Conservation (phyloP, 2,329 filamentous ascomycete species). For the Corniculantispora saksenae region DNA sequence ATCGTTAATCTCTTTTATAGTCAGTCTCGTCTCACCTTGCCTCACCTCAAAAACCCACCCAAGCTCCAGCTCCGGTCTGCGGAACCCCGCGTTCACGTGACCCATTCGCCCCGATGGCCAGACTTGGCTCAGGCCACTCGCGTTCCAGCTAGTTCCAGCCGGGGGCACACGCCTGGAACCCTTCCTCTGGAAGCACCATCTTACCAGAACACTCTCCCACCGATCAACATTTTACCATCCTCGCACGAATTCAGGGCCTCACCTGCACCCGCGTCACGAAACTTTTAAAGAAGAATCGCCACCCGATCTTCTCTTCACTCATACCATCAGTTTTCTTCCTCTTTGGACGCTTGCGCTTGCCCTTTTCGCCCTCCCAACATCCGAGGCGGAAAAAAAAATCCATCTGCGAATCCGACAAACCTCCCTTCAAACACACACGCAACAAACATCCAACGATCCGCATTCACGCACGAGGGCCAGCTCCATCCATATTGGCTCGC, state of each 20-base stretch:
- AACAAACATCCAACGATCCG: slow-evolving; percentile 12
- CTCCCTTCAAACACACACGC: slow-evolving; percentile 2
- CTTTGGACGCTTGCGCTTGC: background rate
- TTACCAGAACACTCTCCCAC: slow-evolving; percentile 12
- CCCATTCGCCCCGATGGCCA: slow-evolving; percentile 10
- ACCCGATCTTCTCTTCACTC: background rate
- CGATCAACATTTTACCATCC: background rate
- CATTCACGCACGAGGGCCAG: slow-evolving; percentile 20
- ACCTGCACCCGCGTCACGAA: slow-evolving; percentile 6
- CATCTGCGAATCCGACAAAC: slow-evolving; percentile 6
- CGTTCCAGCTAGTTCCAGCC: slow-evolving; percentile 11
- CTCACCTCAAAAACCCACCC: background rate
- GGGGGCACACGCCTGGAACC: slow-evolving; percentile 11
- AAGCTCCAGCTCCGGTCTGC: background rate
- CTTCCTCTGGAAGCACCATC: slow-evolving; percentile 18
- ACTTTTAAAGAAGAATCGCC: background rate
- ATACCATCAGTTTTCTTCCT: background rate
- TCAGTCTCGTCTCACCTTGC: background rate
- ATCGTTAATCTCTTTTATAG: background rate
- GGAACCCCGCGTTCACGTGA: slow-evolving; percentile 39
- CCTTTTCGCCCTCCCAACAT: background rate
- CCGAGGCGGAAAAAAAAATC: slow-evolving; percentile 18
- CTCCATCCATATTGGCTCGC: slow-evolving; percentile 19
- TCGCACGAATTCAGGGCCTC: slow-evolving; percentile 14
- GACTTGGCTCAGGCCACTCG: background rate